Conservation (phyloP, 2,329 filamentous ascomycete species). For the Colletotrichum eremochloae region DNA sequence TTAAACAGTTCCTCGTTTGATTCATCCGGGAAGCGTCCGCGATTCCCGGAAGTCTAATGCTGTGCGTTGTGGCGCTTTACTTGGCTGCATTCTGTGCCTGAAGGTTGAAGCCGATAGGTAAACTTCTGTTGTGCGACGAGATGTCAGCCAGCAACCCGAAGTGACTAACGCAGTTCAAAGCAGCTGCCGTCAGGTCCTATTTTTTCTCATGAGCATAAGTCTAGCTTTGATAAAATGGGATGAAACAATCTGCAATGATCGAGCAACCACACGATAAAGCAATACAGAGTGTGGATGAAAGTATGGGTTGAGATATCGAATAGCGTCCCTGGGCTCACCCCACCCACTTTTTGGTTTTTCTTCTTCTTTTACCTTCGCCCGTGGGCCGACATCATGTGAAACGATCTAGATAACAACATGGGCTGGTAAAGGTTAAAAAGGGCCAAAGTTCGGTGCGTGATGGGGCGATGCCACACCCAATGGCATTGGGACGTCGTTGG, state of each 20-base stretch:
- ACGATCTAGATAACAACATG: constrained; percentile 25
- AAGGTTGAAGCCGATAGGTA: constrained; percentile 11
- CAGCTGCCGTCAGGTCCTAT: neutral
- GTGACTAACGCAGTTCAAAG: neutral
- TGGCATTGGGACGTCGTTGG: no score
- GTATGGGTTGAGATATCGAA: neutral
- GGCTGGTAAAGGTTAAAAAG: constrained; percentile 9
- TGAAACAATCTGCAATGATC: neutral
- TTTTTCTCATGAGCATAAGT: neutral
- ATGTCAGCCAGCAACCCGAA: neutral
- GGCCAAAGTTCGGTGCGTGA: constrained; percentile 4
- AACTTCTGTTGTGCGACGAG: constrained; percentile 8
- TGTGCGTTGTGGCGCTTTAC: constrained; percentile 18
- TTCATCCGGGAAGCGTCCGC: constrained; percentile 28
- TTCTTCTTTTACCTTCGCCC: neutral
- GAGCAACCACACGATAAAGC: neutral
- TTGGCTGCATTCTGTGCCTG: constrained; percentile 36
- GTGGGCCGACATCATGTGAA: neutral
- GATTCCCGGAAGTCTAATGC: constrained; percentile 28
- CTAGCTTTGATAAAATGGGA: neutral
- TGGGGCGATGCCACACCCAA: neutral
- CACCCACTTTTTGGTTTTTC: neutral
- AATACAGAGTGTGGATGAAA: neutral
- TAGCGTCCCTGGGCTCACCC: neutral
- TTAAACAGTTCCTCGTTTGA: constrained; percentile 24